phyloP scores from a whole-genome alignment of 768 basidiomycete genomes.

The Lactarius evosmus region DNA sequence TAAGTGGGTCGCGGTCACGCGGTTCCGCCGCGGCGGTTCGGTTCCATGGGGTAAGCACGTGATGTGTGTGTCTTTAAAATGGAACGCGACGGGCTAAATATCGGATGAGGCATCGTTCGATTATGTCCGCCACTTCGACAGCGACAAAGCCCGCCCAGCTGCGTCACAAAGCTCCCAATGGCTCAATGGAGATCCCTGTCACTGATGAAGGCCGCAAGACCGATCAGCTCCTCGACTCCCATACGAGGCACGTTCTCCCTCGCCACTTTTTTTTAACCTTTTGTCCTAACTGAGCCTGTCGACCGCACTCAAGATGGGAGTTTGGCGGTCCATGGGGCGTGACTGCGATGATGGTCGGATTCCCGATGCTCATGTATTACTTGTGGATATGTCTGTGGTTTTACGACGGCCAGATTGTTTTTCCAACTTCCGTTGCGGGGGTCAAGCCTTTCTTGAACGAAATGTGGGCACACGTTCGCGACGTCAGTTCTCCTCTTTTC shows the following conservation, averaged over 20 bases:
- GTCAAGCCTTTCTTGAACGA: slow-evolving; percentile 70
- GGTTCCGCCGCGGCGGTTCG: too few species aligned
- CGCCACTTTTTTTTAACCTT: slow-evolving; percentile 36
- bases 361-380: slow-evolving; percentile 97
- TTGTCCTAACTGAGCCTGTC: background rate
- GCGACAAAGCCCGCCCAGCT: slow-evolving; percentile 25
- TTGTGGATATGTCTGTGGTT: slow-evolving; percentile 97
- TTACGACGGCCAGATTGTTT: slow-evolving; percentile 80
- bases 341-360: slow-evolving; percentile 87
- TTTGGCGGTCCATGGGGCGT: slow-evolving; percentile 96
- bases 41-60: background rate
- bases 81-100: slow-evolving; percentile 6
- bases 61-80: background rate
- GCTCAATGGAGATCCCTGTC: slow-evolving; percentile 38
- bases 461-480: slow-evolving; percentile 84
- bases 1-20: slow-evolving; percentile 20
- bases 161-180: slow-evolving; percentile 31
- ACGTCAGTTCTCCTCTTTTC: slow-evolving; percentile 46
- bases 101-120: background rate
- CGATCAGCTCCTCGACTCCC: slow-evolving; percentile 62
- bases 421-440: slow-evolving; percentile 65
- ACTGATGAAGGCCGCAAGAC: slow-evolving; percentile 71
- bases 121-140: slow-evolving; percentile 27
- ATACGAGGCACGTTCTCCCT: slow-evolving; percentile 38
- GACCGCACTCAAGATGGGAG: slow-evolving; percentile 63